phyloP scores from a whole-genome alignment of 106 monocot genomes.

The Iris macrosiphon region DNA sequence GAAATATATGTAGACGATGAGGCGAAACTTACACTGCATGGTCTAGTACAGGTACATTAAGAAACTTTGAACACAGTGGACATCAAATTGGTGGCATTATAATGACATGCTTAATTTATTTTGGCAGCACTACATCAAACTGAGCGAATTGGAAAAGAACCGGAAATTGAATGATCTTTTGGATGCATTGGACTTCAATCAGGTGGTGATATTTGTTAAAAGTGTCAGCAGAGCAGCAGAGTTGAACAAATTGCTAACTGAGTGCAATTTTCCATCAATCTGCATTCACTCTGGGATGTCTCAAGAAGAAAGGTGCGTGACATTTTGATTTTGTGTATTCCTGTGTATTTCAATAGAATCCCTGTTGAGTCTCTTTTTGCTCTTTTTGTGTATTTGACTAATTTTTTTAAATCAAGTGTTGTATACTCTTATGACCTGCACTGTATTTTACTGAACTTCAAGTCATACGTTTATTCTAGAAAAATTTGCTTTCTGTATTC shows the following conservation, averaged over 20 bases:
- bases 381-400: too few relatives aligned
- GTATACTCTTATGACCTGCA: too few relatives aligned
- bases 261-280: slow-evolving; percentile 98
- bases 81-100: not conserved
- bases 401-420: too few relatives aligned
- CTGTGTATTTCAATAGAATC: too few relatives aligned
- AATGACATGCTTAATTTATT: not conserved
- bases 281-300: slow-evolving; percentile 99
- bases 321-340: not conserved
- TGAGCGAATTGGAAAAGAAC: slow-evolving; percentile 90
- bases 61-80: too few relatives aligned
- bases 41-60: slow-evolving; percentile 88
- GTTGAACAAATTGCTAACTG: slow-evolving; percentile 82
- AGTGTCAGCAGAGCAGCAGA: slow-evolving; percentile 94
- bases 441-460: too few relatives aligned
- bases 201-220: slow-evolving; percentile 99
- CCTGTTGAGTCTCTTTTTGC: too few relatives aligned
- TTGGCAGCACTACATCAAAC: slow-evolving; percentile 95
- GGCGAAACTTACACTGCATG: slow-evolving; percentile 94
- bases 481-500: too few relatives aligned
- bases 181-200: slow-evolving; percentile 99
- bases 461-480: too few relatives aligned
- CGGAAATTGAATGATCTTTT: slow-evolving; percentile 97
- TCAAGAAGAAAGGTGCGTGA: slow-evolving; percentile 83
- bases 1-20: slow-evolving; percentile 99